phyloP scores from a whole-genome alignment of 768 basidiomycete species.

The Atractiella rhizophila region DNA sequence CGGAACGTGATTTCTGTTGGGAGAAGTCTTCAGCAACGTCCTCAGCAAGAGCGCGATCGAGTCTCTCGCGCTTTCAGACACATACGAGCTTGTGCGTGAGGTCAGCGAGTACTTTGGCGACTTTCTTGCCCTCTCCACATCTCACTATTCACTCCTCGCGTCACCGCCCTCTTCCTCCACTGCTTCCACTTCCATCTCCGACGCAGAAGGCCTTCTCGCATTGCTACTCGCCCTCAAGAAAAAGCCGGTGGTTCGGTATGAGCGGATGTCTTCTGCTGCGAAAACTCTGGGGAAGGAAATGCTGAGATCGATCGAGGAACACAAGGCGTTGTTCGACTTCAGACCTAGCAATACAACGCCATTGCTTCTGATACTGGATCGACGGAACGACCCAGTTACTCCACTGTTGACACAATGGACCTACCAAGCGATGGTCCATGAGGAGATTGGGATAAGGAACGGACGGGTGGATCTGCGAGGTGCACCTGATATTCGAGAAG shows the following conservation, averaged over 20 bases:
- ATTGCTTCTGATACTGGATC: conserved; percentile 68
- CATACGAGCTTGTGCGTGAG: conserved; percentile 86
- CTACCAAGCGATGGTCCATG: conserved; percentile 98
- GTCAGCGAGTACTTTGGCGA: conserved; percentile 95
- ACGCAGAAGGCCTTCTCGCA: conserved; percentile 54
- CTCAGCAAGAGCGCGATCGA: conserved; percentile 75
- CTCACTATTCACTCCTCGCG: conserved; percentile 51
- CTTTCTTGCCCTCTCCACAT: conserved; percentile 64
- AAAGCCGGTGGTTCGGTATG: conserved; percentile 79
- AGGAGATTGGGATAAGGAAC: conserved; percentile 74
- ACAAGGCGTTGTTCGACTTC: conserved; percentile 92
- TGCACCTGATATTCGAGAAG: conserved; percentile 63
- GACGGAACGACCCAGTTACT: conserved; percentile 89
- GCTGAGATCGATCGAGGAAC: conserved; percentile 41
- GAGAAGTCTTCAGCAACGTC: conserved; percentile 77
- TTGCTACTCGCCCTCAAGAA: conserved; percentile 85
- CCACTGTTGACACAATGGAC: conserved; percentile 95
- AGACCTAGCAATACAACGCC: conserved; percentile 67
- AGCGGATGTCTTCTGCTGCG: conserved; percentile 75
- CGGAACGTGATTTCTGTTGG: not conserved
- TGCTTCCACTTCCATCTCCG: not conserved
- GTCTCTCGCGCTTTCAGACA: conserved; percentile 72
- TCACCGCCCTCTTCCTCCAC: conserved; percentile 26
- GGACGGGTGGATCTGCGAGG: conserved; percentile 62
- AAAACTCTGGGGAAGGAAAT: conserved; percentile 69